phyloP scores from a whole-genome alignment of 306 rosid species.

The Malus sylvestris region DNA sequence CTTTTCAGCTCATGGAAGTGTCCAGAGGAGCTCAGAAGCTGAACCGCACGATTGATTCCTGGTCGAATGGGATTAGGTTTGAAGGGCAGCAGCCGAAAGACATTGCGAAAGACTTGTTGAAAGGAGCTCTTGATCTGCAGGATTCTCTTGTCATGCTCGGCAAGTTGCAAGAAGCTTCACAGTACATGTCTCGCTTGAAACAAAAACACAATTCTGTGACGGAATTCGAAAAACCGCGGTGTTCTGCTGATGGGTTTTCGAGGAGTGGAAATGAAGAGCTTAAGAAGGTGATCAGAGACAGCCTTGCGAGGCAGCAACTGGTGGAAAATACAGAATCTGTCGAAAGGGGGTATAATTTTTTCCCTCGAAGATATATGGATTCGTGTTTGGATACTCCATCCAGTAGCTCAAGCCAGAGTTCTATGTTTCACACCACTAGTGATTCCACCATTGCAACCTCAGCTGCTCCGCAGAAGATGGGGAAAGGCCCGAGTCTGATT shows the following conservation, averaged over 20 bases:
- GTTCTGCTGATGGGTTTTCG: slow-evolving; percentile 42
- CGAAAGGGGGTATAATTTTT: slow-evolving; percentile 18
- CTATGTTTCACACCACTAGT: slow-evolving; percentile 28
- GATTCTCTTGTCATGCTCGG: slow-evolving; percentile 62
- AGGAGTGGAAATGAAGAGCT: slow-evolving; percentile 37
- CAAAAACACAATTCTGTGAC: slow-evolving; percentile 24
- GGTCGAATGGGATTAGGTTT: slow-evolving; percentile 51
- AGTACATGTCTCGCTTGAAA: slow-evolving; percentile 29
- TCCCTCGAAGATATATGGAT: slow-evolving; percentile 18
- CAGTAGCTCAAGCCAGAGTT: slow-evolving; percentile 68
- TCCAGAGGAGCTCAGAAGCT: slow-evolving; percentile 63
- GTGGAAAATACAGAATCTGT: slow-evolving; percentile 9
- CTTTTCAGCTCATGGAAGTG: slow-evolving; percentile 68
- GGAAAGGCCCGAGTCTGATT: slow-evolving; percentile 51
- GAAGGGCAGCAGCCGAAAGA: slow-evolving; percentile 48
- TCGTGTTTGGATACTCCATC: slow-evolving; percentile 50
- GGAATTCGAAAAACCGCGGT: slow-evolving; percentile 33
- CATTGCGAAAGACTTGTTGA: slow-evolving; percentile 64
- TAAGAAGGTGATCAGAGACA: slow-evolving; percentile 39
- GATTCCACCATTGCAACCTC: slow-evolving; percentile 40
- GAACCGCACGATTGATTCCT: slow-evolving; percentile 68
- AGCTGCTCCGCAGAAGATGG: slow-evolving; percentile 19
- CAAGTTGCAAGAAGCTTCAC: slow-evolving; percentile 71
- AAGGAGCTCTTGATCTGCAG: slow-evolving; percentile 79
- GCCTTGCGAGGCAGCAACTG: slow-evolving; percentile 29